These are phyloP conservation scores for Rhizopus sp. DNA, from an alignment of 371 early-diverging fungal species.

Conservation along the genomic window DNA sequence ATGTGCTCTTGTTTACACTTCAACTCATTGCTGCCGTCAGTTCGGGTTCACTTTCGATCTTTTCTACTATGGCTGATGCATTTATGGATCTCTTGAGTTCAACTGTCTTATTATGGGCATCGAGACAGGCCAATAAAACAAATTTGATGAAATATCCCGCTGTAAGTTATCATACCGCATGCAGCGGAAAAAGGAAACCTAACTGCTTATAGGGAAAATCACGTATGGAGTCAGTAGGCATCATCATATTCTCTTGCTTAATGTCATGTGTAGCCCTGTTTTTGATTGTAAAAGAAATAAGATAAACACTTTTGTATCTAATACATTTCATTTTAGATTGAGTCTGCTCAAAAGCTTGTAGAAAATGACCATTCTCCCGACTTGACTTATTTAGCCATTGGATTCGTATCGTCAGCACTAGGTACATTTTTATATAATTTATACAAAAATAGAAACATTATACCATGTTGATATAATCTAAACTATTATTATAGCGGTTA, in stretches of 20 bases:
- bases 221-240: conserved; percentile 89
- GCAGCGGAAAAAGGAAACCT: not conserved
- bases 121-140: conserved; percentile 59
- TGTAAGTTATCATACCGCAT: conserved; percentile 28
- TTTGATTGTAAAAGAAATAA: conserved; percentile 64
- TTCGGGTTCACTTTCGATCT: conserved; percentile 84
- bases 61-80: conserved; percentile 93
- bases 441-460: conserved; percentile 6
- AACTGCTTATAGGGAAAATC: conserved; percentile 70
- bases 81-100: conserved; percentile 89
- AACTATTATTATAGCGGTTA: conserved; percentile 54
- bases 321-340: conserved; percentile 45
- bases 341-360: conserved; percentile 60
- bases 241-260: conserved; percentile 90
- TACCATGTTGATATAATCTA: not conserved
- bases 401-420: conserved; percentile 71
- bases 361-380: conserved; percentile 48
- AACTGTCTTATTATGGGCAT: conserved; percentile 67
- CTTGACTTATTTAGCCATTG: conserved; percentile 58
- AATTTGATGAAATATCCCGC: conserved; percentile 80
- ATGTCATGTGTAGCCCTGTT: conserved; percentile 91
- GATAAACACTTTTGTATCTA: not conserved
- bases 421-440: conserved; percentile 36
- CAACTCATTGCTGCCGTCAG: conserved; percentile 85
- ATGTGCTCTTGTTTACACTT: conserved; percentile 75